phyloP scores from a whole-genome alignment of 192 early-diverging fungal genomes.

The Backusella circina region DNA sequence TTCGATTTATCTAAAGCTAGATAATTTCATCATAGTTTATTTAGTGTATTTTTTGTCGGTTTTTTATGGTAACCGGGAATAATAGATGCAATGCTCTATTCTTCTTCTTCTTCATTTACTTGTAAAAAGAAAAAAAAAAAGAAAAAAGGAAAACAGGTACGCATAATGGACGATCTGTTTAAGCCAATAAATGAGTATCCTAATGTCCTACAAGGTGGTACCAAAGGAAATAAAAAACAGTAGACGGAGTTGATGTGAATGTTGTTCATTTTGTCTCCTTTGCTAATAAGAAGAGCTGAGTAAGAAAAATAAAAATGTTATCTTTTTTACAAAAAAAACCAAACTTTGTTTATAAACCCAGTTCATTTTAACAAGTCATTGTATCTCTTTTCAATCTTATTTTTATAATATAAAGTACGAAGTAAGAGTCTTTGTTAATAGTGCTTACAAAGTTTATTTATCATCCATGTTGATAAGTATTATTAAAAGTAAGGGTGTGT shows the following conservation, averaged over 20 bases:
- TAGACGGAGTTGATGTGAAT: not conserved
- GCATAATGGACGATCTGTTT: conserved; percentile 1
- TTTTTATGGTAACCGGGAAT: not conserved
- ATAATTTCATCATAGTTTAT: not conserved
- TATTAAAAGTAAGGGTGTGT: not conserved
- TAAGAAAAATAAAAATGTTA: not conserved
- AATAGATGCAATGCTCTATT: not conserved
- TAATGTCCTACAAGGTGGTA: not conserved
- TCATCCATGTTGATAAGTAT: not conserved
- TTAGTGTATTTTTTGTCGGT: not conserved
- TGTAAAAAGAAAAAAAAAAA: not conserved
- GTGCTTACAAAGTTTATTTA: not conserved
- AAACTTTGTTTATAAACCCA: not conserved
- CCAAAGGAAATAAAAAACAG: not conserved
- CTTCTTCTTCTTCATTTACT: not conserved
- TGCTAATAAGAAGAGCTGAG: not conserved
- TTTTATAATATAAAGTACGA: not conserved
- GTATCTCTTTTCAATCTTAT: not conserved
- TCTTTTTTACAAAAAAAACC: no score
- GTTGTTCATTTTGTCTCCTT: not conserved
- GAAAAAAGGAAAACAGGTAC: not conserved
- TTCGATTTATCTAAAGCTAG: not conserved
- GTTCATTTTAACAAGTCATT: not conserved
- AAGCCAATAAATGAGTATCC: not conserved
- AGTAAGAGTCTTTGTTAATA: not conserved